phyloP scores from a whole-genome alignment of 1,284 basidiomycete species.

The Erythrobasidium hasegawianum region DNA sequence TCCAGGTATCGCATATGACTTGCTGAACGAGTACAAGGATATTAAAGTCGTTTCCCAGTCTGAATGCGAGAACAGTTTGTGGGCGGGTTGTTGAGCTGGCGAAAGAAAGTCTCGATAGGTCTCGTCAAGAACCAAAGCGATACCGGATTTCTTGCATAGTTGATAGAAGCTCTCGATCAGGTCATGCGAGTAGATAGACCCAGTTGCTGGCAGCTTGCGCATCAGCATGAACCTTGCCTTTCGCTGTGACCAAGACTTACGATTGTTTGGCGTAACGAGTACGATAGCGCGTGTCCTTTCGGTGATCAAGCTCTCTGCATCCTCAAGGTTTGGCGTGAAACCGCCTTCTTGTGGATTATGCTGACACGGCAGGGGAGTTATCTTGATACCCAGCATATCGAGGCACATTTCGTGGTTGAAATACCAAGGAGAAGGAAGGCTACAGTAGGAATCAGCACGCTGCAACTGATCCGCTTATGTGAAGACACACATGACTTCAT shows the following conservation, averaged over 20 bases:
- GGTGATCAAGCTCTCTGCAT: constrained; percentile 57
- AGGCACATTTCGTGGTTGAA: constrained; percentile 51
- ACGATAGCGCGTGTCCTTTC: constrained; percentile 64
- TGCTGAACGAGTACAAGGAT: constrained; percentile 70
- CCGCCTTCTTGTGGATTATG: constrained; percentile 56
- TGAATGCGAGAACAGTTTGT: constrained; percentile 55
- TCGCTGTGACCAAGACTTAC: constrained; percentile 49
- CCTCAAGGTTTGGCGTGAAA: constrained; percentile 60
- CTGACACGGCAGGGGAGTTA: constrained; percentile 58
- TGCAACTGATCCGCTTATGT: too few species aligned
- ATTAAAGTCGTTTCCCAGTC: constrained; percentile 64
- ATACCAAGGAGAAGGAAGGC: constrained; percentile 54
- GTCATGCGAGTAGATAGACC: constrained; percentile 63
- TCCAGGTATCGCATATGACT: constrained; percentile 78
- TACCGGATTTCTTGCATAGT: constrained; percentile 58
- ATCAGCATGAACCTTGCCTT: constrained; percentile 36
- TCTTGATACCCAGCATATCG: constrained; percentile 51
- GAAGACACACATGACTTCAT: constrained; percentile 63
- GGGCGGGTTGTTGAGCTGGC: constrained; percentile 54
- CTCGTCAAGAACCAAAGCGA: constrained; percentile 81
- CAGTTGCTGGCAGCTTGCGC: constrained; percentile 63
- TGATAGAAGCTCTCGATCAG: constrained; percentile 63
- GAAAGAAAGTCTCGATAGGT: constrained; percentile 81
- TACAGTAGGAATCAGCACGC: too few species aligned
- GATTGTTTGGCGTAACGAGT: constrained; percentile 72